Evolutionary conservation across 257 asterid species (phyloP).

Genomic region (Prunella vulgaris): DNA sequence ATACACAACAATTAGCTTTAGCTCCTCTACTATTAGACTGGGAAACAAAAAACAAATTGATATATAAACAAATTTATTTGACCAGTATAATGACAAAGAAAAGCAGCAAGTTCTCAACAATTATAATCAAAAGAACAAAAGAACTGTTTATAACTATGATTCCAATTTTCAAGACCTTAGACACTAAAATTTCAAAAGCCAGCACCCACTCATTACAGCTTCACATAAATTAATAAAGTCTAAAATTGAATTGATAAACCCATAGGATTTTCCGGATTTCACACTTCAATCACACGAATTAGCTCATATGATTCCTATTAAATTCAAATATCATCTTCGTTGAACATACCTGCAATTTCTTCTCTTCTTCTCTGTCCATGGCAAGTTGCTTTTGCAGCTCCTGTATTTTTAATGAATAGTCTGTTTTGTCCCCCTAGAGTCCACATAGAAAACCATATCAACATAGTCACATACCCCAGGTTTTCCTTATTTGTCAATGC

Average conservation of each 20-base stretch:
- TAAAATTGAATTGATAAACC: background rate
- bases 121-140: background rate
- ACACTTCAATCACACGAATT: slow-evolving; percentile 8
- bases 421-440: slow-evolving; percentile 74
- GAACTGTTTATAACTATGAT: background rate
- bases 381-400: slow-evolving; percentile 85
- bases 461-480: slow-evolving; percentile 14
- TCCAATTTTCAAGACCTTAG: slow-evolving; percentile 16
- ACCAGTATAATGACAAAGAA: background rate
- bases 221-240: slow-evolving; percentile 11
- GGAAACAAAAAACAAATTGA: background rate
- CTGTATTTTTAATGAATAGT: slow-evolving; percentile 70
- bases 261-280: slow-evolving; percentile 8
- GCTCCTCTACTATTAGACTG: background rate
- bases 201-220: slow-evolving; percentile 7
- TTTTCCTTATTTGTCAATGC: slow-evolving; percentile 9
- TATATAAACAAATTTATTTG: background rate
- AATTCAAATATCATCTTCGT: slow-evolving; percentile 10
- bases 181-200: background rate
- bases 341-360: slow-evolving; percentile 68
- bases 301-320: slow-evolving; percentile 5
- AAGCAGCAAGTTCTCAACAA: slow-evolving; percentile 5
- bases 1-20: slow-evolving; percentile 20
- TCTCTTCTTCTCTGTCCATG: slow-evolving; percentile 88
- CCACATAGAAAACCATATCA: slow-evolving; percentile 29